Evolutionary conservation across 805 yeast genomes (phyloP), one percentile per base, ranked within the genome.

Genomic region (Wickerhamomyces subpelliculosus): DNA sequence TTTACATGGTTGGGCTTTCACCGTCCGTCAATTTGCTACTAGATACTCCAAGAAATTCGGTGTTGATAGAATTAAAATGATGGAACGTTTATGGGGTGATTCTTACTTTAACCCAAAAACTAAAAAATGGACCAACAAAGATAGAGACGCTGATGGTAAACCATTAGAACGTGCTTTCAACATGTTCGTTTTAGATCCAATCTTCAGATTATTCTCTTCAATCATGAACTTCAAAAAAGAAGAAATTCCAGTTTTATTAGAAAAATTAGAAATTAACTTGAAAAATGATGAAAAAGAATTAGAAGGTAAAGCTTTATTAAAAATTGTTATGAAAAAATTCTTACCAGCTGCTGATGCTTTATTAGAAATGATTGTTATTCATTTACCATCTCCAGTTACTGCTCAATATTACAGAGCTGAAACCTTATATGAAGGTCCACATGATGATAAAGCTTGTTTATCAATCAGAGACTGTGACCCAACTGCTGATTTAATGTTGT

Each of bases 1-100:
- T 84, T 79, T 90, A 67, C 98, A 90, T 82, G 98, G 98, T 73
- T 90, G 98, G 98, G 97, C 97, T 68, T 90, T 90, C 90, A 90
- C 98, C 60, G 84, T 90, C 67, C 87, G 98, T 74, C 97, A 90
- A 79, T 90, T 90, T 60, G 97, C 97, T 61, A 71, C 76, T 74
- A 86, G 96, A 78, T 90, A 93, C 82, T 80, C 96, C 69, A 88
- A 89, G 88, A 93, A 90, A 77, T 90, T 93, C 69, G 97, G 97
- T 88, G 97, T 90, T 65, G 97, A 90, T 85, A 81, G 86, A 70
- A 54, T 66, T 48, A 90, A 93, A 86, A 88, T 90, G 97, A 86
- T 87, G 96, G 90, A 86, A 73, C 84, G 97, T 78, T 80, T 90
- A 71, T 90, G 98, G 98, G 98, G 98, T 73, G 97, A 90, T 78